Evolutionary conservation across 2,329 filamentous ascomycete genomes (phyloP), one percentile per base, ranked within the genome.

Genomic region (Curvularia hawaiiensis): DNA sequence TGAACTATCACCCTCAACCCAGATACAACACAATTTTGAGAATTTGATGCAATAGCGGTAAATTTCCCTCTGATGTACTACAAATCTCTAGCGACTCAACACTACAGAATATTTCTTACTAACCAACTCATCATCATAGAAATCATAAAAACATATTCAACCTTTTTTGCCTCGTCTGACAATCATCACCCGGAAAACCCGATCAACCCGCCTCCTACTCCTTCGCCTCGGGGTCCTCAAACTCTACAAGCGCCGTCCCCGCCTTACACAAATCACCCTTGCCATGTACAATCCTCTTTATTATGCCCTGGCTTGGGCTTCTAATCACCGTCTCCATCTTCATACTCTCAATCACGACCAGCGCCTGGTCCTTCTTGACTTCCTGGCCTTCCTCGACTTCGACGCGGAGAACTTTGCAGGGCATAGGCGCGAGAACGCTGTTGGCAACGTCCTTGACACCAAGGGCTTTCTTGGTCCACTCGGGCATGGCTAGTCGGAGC

Each of bases 391-490:
- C 92, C 28, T 83, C 79, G 0, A 97, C 92, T 76, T 97, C 91
- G 47, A 97, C 95, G 64, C 91, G 87, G 60, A 99, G 79, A 26
- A 99, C 89, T 79, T 98, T 98, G 79, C 95, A 98, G 1, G 95
- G 95, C 95, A 99, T 99, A 0, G 95, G 95, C 22, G 95, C 92
- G 24, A 91, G 83, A 1, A 98, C 92, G 52, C 90, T 95, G 58
- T 94, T 93, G 7, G 88, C 83, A 0, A 85, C 84, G 70, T 96
- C 91, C 74, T 91, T 93, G 61, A 90, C 79, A 0, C 94, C 93
- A 8, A 97, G 82, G 0, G 92, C 92, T 77, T 96, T 94, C 67
- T 92, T 90, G 56, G 90, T 89, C 92, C 93, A 99, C 44, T 82
- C 81, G 0, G 94, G 92, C 44, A 80, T 76, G 0, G 82, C 79